Evolutionary conservation across 495 filamentous ascomycete species (phyloP).

Genomic region (Tuber calosporum): DNA sequence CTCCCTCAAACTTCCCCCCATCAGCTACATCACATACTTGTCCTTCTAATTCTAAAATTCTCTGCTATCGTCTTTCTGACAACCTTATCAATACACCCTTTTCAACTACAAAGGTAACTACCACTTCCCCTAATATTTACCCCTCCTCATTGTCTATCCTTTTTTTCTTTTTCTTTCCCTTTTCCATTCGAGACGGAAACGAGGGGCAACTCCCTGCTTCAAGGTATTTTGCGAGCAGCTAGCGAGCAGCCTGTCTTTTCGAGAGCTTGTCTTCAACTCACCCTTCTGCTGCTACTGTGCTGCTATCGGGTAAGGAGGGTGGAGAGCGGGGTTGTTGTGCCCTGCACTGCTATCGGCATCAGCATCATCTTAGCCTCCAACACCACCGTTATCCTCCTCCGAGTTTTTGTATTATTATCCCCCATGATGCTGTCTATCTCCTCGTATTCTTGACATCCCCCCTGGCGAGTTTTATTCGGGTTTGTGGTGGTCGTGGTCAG

Average conservation of each 20-base stretch:
- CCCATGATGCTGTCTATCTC: constrained; percentile 8
- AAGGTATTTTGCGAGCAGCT: constrained; percentile 23
- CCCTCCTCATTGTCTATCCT: constrained; percentile 2
- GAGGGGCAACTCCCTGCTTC: not conserved
- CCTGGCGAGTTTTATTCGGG: constrained; percentile 16
- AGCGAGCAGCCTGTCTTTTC: constrained; percentile 7
- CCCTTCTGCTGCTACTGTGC: constrained; percentile 28
- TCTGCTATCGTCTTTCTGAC: constrained; percentile 30
- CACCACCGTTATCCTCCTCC: constrained; percentile 22
- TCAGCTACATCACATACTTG: constrained; percentile 42
- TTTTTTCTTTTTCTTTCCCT: constrained; percentile 27
- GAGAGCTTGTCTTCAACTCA: constrained; percentile 8
- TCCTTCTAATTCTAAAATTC: constrained; percentile 31
- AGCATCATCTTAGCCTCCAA: constrained; percentile 12
- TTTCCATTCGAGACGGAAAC: constrained; percentile 32
- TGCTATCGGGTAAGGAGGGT: constrained; percentile 30
- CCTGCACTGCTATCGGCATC: constrained; percentile 20
- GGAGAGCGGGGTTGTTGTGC: constrained; percentile 32
- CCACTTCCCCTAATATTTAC: constrained; percentile 26
- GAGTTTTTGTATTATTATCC: constrained; percentile 5
- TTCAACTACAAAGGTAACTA: constrained; percentile 37
- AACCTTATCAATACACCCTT: constrained; percentile 24
- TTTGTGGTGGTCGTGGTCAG: constrained; percentile 10
- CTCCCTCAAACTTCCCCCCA: constrained; percentile 40
- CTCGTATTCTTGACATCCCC: constrained; percentile 16